Evolutionary conservation across 1,139 yeast genomes (phyloP).

Genomic region (Ashbya aceris): DNA sequence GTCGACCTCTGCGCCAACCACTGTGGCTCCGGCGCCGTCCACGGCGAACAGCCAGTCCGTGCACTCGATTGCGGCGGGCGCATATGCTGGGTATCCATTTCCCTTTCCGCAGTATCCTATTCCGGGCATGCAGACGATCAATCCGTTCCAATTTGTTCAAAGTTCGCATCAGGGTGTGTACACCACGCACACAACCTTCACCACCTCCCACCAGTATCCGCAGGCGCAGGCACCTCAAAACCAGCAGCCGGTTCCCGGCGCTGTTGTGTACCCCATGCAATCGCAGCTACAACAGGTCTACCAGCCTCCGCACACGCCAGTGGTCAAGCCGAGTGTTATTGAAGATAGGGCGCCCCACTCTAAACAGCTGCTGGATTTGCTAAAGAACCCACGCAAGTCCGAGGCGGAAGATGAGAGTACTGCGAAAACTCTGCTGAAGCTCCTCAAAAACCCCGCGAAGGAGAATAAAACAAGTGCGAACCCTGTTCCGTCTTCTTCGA

Average conservation of each 20-base stretch:
- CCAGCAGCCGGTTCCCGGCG: slow-evolving; percentile 11
- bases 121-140: not conserved
- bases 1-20: slow-evolving; percentile 1
- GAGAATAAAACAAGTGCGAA: not conserved
- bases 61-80: not conserved
- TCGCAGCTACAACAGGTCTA: slow-evolving; percentile 15
- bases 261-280: slow-evolving; percentile 20
- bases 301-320: slow-evolving; percentile 8
- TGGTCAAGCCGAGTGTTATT: slow-evolving; percentile 13
- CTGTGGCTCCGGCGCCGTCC: slow-evolving; percentile 1
- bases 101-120: slow-evolving; percentile 1
- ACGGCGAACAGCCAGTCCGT: slow-evolving; percentile 3
- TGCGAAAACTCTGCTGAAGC: slow-evolving; percentile 2
- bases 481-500: not conserved
- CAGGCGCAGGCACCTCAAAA: slow-evolving; percentile 10
- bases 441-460: slow-evolving; percentile 1
- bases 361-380: slow-evolving; percentile 31
- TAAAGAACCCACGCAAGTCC: slow-evolving; percentile 18
- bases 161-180: slow-evolving; percentile 1
- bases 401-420: slow-evolving; percentile 1
- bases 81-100: not conserved
- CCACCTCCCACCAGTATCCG: not conserved
- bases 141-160: slow-evolving; percentile 2
- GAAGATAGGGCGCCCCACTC: slow-evolving; percentile 12
- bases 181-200: not conserved